Base-by-base conservation (phyloP, 345 rosid genomes). In the Bruguiera gymnorhiza region DNA sequence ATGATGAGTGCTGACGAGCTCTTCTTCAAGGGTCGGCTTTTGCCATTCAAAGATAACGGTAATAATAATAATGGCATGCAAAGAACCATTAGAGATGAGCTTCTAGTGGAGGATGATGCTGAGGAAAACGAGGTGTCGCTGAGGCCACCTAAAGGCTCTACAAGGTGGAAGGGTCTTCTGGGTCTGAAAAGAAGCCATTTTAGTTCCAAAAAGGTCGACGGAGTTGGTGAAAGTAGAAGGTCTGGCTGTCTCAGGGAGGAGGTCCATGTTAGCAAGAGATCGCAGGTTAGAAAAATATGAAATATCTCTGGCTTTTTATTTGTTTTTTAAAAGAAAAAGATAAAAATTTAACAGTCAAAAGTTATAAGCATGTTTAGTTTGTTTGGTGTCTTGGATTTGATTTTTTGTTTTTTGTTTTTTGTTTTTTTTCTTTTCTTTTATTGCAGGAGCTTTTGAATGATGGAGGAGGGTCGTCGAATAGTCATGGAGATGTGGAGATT, bases 1-100 rank as follows among this genome's bases (percentile, higher is more conserved):
- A 94, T 89, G 97, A 89, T 94, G 96, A 89, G 90, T 56, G 97
- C 98, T 19, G 98, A 94, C 66, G 98, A 94, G 84, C 96, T 94
- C 54, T 91, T 94, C 81, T 88, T 63, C 69, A 94, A 94, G 72
- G 98, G 98, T 53, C 89, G 86, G 86, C 83, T 94, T 27, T 71
- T 94, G 76, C 98, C 98, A 5, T 91, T 81, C 69, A 93, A 86
- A 76, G 86, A 89, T 23, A 76, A 70, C 29, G 53, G 67, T 20
- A 62, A 68, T 39, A 31, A 36, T 63, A 72, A 66, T 65, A 87
- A 71, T 70, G 86, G 82, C 75, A 82, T 78, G 75, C 96, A 88
- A 69, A 84, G 89, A 78, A 94, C 97, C 43, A 68, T 94, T 62
- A 91, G 97, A 73, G 97, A 94, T 61, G 96, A 94, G 88, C 95